phyloP scores from a whole-genome alignment of 2,329 filamentous ascomycete genomes.

The Xylariales sp. region DNA sequence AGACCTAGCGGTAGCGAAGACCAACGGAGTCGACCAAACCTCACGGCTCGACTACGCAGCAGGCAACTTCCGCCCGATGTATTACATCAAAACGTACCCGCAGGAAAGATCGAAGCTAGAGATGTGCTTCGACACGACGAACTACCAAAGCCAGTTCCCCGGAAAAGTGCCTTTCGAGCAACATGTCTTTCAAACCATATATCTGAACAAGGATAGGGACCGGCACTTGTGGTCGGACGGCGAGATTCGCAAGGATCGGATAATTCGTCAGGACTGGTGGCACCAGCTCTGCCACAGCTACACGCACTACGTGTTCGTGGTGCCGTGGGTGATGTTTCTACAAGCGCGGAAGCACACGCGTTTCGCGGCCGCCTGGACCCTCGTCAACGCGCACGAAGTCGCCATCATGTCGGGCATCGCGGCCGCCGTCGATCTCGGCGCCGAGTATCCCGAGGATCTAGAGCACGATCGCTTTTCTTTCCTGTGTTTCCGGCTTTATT shows the following conservation, averaged over 20 bases:
- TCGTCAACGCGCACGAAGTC: slow-evolving; percentile 75
- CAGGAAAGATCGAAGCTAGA: slow-evolving; percentile 63
- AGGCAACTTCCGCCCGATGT: slow-evolving; percentile 62
- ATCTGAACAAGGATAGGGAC: slow-evolving; percentile 67
- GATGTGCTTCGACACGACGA: slow-evolving; percentile 67
- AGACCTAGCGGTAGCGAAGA: slow-evolving; percentile 54
- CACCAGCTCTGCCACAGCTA: slow-evolving; percentile 70
- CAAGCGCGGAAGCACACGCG: slow-evolving; percentile 70
- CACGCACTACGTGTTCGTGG: slow-evolving; percentile 68
- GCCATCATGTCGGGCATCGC: slow-evolving; percentile 75
- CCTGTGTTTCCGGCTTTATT: slow-evolving; percentile 70
- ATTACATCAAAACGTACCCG: slow-evolving; percentile 67
- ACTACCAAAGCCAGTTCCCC: slow-evolving; percentile 70
- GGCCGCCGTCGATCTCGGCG: slow-evolving; percentile 75
- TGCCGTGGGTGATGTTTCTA: slow-evolving; percentile 75
- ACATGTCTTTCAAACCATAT: slow-evolving; percentile 61
- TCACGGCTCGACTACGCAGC: slow-evolving; percentile 56
- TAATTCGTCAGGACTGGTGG: slow-evolving; percentile 71
- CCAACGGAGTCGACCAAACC: slow-evolving; percentile 53
- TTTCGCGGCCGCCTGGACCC: slow-evolving; percentile 73
- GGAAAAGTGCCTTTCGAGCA: slow-evolving; percentile 56
- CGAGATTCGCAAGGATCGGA: slow-evolving; percentile 64
- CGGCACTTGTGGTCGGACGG: slow-evolving; percentile 64
- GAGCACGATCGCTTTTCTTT: slow-evolving; percentile 72
- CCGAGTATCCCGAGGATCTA: slow-evolving; percentile 70